Conservation (phyloP, 129 eudicot genomes). For the Escallonia rubra region DNA sequence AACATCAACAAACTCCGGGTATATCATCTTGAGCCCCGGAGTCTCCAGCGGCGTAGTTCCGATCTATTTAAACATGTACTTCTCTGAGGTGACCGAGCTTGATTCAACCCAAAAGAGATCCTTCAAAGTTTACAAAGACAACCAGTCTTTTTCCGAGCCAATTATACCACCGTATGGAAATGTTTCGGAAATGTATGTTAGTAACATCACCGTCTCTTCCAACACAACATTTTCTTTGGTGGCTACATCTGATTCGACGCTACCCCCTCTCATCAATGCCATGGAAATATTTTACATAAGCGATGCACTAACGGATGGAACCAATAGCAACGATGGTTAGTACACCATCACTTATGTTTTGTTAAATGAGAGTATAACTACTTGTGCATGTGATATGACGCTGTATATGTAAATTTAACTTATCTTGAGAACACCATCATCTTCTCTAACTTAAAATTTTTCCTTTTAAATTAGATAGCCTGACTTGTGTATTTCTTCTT, state of each 20-base stretch:
- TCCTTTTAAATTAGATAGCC: neutral
- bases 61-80: slow-evolving; percentile 38
- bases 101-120: slow-evolving; percentile 31
- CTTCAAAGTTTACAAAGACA: slow-evolving; percentile 21
- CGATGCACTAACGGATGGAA: slow-evolving; percentile 37
- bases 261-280: slow-evolving; percentile 63
- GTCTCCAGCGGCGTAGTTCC: slow-evolving; percentile 5
- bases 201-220: slow-evolving; percentile 19
- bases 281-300: slow-evolving; percentile 38
- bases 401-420: neutral
- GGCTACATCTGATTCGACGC: slow-evolving; percentile 28
- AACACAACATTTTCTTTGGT: slow-evolving; percentile 28
- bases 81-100: slow-evolving; percentile 34
- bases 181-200: slow-evolving; percentile 14
- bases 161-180: slow-evolving; percentile 36
- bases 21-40: slow-evolving; percentile 6
- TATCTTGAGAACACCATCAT: neutral
- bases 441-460: too few species aligned
- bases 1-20: slow-evolving; percentile 2
- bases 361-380: too few species aligned
- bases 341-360: neutral
- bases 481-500: neutral
- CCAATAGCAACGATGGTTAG: slow-evolving; percentile 50
- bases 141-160: slow-evolving; percentile 15
- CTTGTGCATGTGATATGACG: too few species aligned